These are phyloP conservation scores for Tetratostichococcus sp. DNA, from an alignment of 139 green algal species.

Conservation along the genomic window DNA sequence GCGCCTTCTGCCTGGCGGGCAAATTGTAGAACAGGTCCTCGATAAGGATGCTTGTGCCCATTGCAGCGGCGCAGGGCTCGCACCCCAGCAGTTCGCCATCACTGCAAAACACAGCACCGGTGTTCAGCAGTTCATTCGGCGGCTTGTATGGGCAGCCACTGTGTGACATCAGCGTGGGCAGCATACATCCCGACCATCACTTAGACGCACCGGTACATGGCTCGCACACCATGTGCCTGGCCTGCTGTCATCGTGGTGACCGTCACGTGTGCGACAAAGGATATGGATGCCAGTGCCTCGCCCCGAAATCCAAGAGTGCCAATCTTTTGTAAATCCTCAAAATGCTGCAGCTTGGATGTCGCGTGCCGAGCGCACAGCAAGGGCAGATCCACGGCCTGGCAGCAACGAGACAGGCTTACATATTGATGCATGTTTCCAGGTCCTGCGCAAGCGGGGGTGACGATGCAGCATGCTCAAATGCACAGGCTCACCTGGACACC, in stretches of 20 bases:
- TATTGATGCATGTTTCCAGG: too few species aligned
- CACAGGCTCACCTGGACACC: constrained; percentile 71
- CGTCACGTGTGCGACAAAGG: constrained; percentile 83
- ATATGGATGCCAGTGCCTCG: constrained; percentile 89
- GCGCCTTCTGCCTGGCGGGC: constrained; percentile 65
- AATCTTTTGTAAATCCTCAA: constrained; percentile 84
- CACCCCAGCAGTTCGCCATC: constrained; percentile 54
- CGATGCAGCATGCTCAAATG: too few species aligned
- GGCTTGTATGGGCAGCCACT: not conserved
- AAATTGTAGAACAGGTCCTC: constrained; percentile 98
- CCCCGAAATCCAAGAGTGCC: constrained; percentile 91
- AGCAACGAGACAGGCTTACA: not conserved
- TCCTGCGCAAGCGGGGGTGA: too few species aligned
- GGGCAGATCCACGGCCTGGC: constrained; percentile 76
- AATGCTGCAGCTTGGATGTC: constrained; percentile 88
- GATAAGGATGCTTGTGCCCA: constrained; percentile 84
- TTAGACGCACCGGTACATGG: constrained; percentile 41
- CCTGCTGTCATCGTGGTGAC: constrained; percentile 86
- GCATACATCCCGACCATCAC: not conserved
- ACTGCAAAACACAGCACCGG: not conserved
- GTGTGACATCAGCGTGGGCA: too few species aligned
- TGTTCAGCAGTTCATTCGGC: too few species aligned
- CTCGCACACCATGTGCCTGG: constrained; percentile 55
- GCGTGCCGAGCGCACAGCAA: constrained; percentile 86
- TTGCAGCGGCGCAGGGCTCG: constrained; percentile 67